These are phyloP conservation scores for Emmonsiellopsis sp. DNA, from an alignment of 2,329 filamentous ascomycete genomes.

Conservation along the genomic window DNA sequence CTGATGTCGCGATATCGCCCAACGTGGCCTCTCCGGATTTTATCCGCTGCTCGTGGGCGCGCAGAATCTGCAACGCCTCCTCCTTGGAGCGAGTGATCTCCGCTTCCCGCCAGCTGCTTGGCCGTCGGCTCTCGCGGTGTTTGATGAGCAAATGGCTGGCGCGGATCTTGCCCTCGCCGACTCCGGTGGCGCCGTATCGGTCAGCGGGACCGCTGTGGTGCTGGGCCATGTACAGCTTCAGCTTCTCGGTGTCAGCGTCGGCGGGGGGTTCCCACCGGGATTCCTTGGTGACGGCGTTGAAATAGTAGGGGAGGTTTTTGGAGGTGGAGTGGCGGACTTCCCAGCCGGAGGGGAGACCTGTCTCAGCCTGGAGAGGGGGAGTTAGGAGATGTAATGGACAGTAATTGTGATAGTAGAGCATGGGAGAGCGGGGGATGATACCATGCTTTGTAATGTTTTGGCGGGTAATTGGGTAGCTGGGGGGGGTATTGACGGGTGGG, in stretches of 20 bases:
- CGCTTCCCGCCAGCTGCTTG: constrained; percentile 86
- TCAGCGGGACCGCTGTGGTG: constrained; percentile 57
- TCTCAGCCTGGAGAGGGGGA: constrained; percentile 47
- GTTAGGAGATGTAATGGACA: not conserved
- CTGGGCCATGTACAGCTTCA: constrained; percentile 88
- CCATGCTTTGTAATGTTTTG: too few relatives aligned
- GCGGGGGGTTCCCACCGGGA: constrained; percentile 92
- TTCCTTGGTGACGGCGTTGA: constrained; percentile 76
- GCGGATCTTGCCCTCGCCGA: constrained; percentile 74
- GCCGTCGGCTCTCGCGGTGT: constrained; percentile 77
- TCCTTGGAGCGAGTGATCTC: constrained; percentile 83
- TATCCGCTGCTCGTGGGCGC: constrained; percentile 67
- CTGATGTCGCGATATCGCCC: constrained; percentile 74
- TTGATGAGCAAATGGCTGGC: constrained; percentile 90
- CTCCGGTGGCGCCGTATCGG: constrained; percentile 19
- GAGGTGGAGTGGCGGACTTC: constrained; percentile 97
- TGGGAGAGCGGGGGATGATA: not conserved
- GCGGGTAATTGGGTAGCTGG: too few relatives aligned
- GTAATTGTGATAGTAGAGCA: not conserved
- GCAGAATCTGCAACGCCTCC: constrained; percentile 70
- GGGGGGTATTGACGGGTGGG: too few relatives aligned
- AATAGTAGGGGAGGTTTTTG: constrained; percentile 98
- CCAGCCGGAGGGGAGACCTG: constrained; percentile 78
- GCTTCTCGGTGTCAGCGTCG: constrained; percentile 79
- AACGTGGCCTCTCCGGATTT: constrained; percentile 57